phyloP scores from a whole-genome alignment of 23 red algal species.

The Agarophyton chilense region DNA sequence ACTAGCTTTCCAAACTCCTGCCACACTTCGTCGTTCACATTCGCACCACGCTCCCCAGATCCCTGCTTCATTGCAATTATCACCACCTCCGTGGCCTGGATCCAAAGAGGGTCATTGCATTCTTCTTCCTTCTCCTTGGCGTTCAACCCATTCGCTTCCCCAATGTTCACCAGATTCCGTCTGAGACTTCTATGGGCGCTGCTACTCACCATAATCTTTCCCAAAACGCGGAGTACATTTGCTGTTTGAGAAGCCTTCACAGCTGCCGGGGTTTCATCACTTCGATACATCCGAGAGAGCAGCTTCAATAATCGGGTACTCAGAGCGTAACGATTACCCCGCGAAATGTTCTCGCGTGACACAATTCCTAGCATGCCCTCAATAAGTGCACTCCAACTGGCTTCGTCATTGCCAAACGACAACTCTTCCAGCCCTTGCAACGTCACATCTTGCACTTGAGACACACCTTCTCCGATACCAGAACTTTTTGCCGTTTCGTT shows the following conservation, averaged over 20 bases:
- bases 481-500: neutral
- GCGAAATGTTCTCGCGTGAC: neutral
- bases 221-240: conserved; percentile 31
- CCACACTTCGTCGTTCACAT: conserved; percentile 44
- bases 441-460: conserved; percentile 56
- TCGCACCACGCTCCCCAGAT: neutral
- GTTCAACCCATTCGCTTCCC: neutral
- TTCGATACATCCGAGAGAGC: conserved; percentile 26
- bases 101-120: conserved; percentile 25
- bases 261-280: conserved; percentile 22
- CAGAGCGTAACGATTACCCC: neutral
- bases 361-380: conserved; percentile 38
- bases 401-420: conserved; percentile 53
- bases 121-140: neutral
- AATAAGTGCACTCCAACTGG: conserved; percentile 55
- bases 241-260: conserved; percentile 36
- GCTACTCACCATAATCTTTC: conserved; percentile 47
- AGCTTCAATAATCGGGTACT: conserved; percentile 14
- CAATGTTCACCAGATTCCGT: neutral
- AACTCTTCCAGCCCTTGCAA: conserved; percentile 35
- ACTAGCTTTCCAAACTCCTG: conserved; percentile 38
- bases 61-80: conserved; percentile 50
- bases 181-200: neutral
- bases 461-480: neutral
- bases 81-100: conserved; percentile 36